Conservation (phyloP, 2,329 filamentous ascomycete species). For the Lizonia empirigonia region DNA sequence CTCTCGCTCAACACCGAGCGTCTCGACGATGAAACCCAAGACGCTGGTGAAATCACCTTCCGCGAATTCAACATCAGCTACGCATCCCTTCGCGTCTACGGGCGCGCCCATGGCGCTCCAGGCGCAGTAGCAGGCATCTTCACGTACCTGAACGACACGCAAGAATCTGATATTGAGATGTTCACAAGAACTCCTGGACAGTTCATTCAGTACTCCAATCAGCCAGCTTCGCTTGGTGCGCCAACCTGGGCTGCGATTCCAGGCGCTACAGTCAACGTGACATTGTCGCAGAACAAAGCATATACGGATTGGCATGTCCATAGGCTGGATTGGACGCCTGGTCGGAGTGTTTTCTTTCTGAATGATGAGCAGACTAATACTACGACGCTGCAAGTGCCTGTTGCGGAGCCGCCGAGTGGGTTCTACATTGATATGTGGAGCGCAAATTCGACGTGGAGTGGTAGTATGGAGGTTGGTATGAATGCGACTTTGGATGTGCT, state of each 20-base stretch:
- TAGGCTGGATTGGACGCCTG: conserved; percentile 15
- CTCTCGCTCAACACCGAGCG: conserved; percentile 10
- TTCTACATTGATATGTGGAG: conserved; percentile 22
- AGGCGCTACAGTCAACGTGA: conserved; percentile 18
- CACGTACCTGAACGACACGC: conserved; percentile 19
- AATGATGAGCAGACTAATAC: conserved; percentile 6
- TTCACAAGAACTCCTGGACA: conserved; percentile 5
- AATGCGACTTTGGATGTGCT: conserved; percentile 20
- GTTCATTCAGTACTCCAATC: conserved; percentile 17
- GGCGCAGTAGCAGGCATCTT: conserved; percentile 21
- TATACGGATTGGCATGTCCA: conserved; percentile 19
- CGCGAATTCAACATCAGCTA: conserved; percentile 17
- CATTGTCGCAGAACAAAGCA: background rate
- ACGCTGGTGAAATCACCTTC: conserved; percentile 14
- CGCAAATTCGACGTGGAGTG: conserved; percentile 7
- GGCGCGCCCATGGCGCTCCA: conserved; percentile 14
- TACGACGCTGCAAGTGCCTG: conserved; percentile 6
- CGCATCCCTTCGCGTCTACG: conserved; percentile 18
- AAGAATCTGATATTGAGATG: conserved; percentile 22
- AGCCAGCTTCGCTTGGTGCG: conserved; percentile 12
- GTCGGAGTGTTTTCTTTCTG: conserved; percentile 20
- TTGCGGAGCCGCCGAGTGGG: conserved; percentile 12
- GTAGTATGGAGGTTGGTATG: conserved; percentile 7
- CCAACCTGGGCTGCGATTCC: conserved; percentile 11
- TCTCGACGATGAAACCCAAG: conserved; percentile 6